Base-by-base conservation (phyloP, 2,329 filamentous ascomycete genomes). In the Thelonectria olida region DNA sequence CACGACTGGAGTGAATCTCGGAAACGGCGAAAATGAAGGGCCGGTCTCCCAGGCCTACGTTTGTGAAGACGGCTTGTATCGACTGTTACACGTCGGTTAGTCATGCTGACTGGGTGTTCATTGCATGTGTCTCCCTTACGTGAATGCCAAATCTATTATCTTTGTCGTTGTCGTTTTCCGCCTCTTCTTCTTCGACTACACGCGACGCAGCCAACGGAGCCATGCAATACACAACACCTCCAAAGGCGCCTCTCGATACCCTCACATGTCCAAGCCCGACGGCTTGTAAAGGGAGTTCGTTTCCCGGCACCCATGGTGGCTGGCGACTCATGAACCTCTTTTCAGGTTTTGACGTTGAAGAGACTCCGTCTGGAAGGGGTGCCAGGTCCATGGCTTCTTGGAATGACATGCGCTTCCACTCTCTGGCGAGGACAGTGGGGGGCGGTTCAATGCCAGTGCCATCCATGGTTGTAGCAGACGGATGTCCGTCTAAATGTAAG, bases 1-100 rank as follows among this genome's bases (percentile, higher is more conserved):
- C 80, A 28, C 80, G 78, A 10, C 82, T 81, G 3, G 79, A 75
- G 22, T 80, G 75, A 2, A 86, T 64, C 5, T 76, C 73, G 2
- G 78, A 76, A 3, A 85, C 81, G 22, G 80, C 77, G 70, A 85
- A 85, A 52, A 88, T 72, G 66, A 84, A 86, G 2, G 85, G 85
- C 2, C 84, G 79, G 61, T 86, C 81, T 2, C 69, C 59, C 5
- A 76, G 70, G 5, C 82, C 85, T 0, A 77, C 75, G 20, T 81
- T 78, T 2, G 83, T 83, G 68, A 87, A 88, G 67, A 81, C 84
- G 8, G 84, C 85, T 66, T 86, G 82, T 20, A 88, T 83, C 8
- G 84, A 82, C 84, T 87, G 15, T 6, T 23, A 7, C 12, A n/a
- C 12, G 17, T 23, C 15, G 5, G 23, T 52, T 17, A 19, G 10